Conservation (phyloP, 2,329 filamentous ascomycete genomes). For the Capronia epimyces region DNA sequence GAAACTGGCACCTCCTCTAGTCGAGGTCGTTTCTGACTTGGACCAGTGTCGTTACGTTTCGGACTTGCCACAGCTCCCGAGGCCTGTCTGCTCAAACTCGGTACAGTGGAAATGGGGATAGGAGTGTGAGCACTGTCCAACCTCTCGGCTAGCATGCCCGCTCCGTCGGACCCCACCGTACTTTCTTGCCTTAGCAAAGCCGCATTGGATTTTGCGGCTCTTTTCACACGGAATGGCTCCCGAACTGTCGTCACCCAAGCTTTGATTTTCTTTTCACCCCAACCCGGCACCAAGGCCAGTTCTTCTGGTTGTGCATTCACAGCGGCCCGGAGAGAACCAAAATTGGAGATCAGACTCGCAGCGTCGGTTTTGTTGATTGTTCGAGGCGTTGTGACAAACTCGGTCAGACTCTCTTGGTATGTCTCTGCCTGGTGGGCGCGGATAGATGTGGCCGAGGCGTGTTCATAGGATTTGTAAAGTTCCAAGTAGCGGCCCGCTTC, state of each 20-base stretch:
- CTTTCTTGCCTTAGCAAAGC: slow-evolving; percentile 25
- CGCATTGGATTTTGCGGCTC: slow-evolving; percentile 56
- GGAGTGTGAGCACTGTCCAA: slow-evolving; percentile 29
- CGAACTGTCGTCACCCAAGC: slow-evolving; percentile 75
- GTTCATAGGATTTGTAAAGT: slow-evolving; percentile 89
- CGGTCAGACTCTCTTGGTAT: slow-evolving; percentile 80
- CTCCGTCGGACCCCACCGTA: slow-evolving; percentile 5
- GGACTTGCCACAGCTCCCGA: slow-evolving; percentile 16
- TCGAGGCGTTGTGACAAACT: slow-evolving; percentile 85
- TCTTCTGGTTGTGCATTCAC: slow-evolving; percentile 85
- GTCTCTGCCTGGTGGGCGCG: slow-evolving; percentile 75
- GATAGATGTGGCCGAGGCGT: slow-evolving; percentile 75
- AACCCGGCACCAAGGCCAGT: slow-evolving; percentile 76
- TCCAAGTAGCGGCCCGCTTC: slow-evolving; percentile 93
- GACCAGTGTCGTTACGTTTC: slow-evolving; percentile 7
- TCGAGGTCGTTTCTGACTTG: slow-evolving; percentile 21
- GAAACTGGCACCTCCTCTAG: slow-evolving; percentile 25
- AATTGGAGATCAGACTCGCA: slow-evolving; percentile 80
- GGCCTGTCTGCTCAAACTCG: slow-evolving; percentile 12
- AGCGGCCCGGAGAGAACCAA: slow-evolving; percentile 80
- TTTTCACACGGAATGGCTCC: slow-evolving; percentile 75
- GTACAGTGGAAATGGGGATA: slow-evolving; percentile 30
- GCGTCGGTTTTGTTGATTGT: slow-evolving; percentile 94
- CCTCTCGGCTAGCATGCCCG: slow-evolving; percentile 28
- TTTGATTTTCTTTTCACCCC: slow-evolving; percentile 92